Conservation (phyloP, 2,329 filamentous ascomycete species). For the Bipolaris victoriae region DNA sequence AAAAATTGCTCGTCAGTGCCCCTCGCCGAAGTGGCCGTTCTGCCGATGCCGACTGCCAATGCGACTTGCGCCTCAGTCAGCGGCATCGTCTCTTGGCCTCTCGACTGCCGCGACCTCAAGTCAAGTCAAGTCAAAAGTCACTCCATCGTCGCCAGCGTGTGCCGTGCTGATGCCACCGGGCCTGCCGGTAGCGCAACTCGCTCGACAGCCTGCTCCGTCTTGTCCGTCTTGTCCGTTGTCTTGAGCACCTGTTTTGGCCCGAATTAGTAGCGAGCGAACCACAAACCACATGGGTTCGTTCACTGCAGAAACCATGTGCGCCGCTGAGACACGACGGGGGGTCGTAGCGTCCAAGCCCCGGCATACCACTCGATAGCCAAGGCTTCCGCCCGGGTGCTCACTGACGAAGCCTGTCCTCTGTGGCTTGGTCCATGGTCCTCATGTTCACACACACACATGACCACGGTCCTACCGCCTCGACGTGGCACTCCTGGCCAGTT, state of each 20-base stretch:
- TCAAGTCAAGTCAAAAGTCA: neutral
- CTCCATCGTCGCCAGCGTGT: neutral
- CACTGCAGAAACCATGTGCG: constrained; percentile 12
- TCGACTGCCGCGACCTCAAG: too few species aligned
- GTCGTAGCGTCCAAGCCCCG: neutral
- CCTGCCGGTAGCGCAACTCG: constrained; percentile 15
- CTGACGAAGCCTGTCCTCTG: constrained; percentile 1
- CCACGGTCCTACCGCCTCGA: constrained; percentile 6
- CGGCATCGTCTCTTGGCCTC: too few species aligned
- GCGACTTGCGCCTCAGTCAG: too few species aligned
- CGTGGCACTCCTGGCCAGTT: constrained; percentile 12
- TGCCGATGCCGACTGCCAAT: too few species aligned
- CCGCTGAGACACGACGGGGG: constrained; percentile 20
- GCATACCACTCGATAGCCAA: constrained; percentile 16
- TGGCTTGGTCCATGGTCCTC: constrained; percentile 9
- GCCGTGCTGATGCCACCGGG: constrained; percentile 11
- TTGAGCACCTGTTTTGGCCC: constrained; percentile 6
- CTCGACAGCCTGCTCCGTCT: constrained; percentile 2
- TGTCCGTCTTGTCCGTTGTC: neutral
- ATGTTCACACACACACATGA: constrained; percentile 9
- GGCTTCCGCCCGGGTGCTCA: neutral
- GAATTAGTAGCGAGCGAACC: constrained; percentile 10
- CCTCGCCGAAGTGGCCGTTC: too few species aligned
- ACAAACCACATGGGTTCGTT: constrained; percentile 15
- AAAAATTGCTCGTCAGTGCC: too few species aligned